Base-by-base conservation (phyloP, 2,329 filamentous ascomycete genomes). In the Camillea tinctor region DNA sequence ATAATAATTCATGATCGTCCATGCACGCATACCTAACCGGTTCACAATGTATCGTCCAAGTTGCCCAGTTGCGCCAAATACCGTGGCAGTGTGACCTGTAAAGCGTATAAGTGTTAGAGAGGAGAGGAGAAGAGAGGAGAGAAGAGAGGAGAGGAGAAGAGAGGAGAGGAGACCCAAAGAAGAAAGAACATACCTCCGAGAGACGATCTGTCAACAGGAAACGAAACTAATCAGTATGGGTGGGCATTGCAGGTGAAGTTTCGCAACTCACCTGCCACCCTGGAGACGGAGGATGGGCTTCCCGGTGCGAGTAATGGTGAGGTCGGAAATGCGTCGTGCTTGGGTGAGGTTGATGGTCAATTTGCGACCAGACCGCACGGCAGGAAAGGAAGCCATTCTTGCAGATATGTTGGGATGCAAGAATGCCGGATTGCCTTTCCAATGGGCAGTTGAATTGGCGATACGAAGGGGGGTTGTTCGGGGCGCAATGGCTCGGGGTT, bases 11-110 rank as follows among this genome's bases (percentile, higher is more conserved):
- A 30, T 9, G 26, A 2, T 11, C 26, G 26, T 30, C 26, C 3
- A 52, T 20, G 11, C 50, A 50, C 53, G 36, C 68, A 53, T 75
- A 84, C 93, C 93, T 74, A 99, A 84, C 76, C 92, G 87, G 80
- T 97, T 97, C 74, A 99, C 95, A 74, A 99, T 96, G 77, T 99
- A 99, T 74, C 95, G 88, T 74, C 95, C 95, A 58, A 99, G 81
- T 76, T 96, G 94, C 66, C 95, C 95, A 63, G 93, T 97, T 73
- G 95, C 95, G 79, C 95, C 95, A 79, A 99, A 99, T 71, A 99
- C 94, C 60, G 95, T 99, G 63, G 91, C 94, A 64, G 93, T 97
- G 80, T 98, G 93, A 68, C 94, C 94, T 92, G 77, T 68, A 61
- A 11, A 60, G 21, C 4, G 64, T 70, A 52, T 70, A 66, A 56